phyloP scores from a whole-genome alignment of 768 basidiomycete genomes.

The Clitopilus hobsonii region DNA sequence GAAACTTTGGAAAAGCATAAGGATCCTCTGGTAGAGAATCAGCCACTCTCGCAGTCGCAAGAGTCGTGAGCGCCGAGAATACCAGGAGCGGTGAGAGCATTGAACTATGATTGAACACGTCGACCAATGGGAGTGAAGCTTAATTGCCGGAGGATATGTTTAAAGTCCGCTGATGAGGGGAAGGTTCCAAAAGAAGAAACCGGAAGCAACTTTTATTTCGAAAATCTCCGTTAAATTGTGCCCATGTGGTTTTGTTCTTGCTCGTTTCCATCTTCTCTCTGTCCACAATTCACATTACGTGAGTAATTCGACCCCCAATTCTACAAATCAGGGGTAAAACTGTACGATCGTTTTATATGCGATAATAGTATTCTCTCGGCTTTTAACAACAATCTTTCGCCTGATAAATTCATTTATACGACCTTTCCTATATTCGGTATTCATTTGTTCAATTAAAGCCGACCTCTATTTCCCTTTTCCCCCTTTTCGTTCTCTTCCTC shows the following conservation, averaged over 20 bases:
- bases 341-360: slow-evolving; percentile 43
- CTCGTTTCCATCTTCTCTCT: slow-evolving; percentile 11
- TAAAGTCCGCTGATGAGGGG: background rate
- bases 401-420: slow-evolving; percentile 61
- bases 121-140: slow-evolving; percentile 3
- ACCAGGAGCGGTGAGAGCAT: slow-evolving; percentile 19
- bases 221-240: slow-evolving; percentile 2
- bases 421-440: slow-evolving; percentile 65
- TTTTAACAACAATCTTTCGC: slow-evolving; percentile 60
- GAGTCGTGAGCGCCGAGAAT: slow-evolving; percentile 32
- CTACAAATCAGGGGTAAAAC: slow-evolving; percentile 57
- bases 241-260: slow-evolving; percentile 7
- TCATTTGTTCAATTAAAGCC: slow-evolving; percentile 77
- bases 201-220: background rate
- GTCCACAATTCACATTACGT: slow-evolving; percentile 42
- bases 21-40: slow-evolving; percentile 78
- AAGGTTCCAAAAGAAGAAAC: slow-evolving; percentile 1
- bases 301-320: slow-evolving; percentile 43
- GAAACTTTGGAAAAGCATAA: slow-evolving; percentile 78
- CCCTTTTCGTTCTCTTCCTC: slow-evolving; percentile 51
- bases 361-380: slow-evolving; percentile 54
- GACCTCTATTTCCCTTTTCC: slow-evolving; percentile 52
- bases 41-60: slow-evolving; percentile 14
- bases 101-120: slow-evolving; percentile 21
- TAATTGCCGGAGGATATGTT: background rate